A percentile compares a stretch with the other conserved stretches of the same genome.
phyloP scores from a whole-genome alignment of 116 monocot species.

The Posidonia oceanica region DNA sequence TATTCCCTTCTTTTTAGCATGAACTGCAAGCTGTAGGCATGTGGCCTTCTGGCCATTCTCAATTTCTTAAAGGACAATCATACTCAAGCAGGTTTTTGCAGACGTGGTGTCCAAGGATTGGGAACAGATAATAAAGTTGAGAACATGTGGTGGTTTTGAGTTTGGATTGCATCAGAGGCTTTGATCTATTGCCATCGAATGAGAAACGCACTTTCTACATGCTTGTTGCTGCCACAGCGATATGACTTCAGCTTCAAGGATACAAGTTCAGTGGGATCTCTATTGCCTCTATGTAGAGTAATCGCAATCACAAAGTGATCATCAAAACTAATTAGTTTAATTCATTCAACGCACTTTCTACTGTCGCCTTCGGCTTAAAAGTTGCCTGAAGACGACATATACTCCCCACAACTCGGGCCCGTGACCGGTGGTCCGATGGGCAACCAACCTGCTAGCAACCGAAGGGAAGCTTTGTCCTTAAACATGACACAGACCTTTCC shows the following conservation, averaged over 20 bases:
- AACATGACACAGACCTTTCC: conserved; percentile 1
- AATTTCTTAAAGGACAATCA: not conserved
- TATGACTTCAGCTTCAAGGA: too few species aligned
- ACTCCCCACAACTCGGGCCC: not conserved
- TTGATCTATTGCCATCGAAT: not conserved
- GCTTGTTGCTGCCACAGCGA: too few species aligned
- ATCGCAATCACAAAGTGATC: too few species aligned
- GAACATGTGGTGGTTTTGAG: not conserved
- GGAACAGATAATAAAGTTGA: conserved; percentile 2
- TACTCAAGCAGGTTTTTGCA: not conserved
- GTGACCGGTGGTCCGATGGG: not conserved
- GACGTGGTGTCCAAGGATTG: not conserved
- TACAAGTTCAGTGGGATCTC: too few species aligned
- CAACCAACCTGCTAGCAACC: not conserved
- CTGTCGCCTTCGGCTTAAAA: not conserved
- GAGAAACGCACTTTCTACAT: not conserved
- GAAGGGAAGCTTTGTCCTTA: not conserved
- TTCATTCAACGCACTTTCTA: too few species aligned
- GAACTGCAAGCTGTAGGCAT: conserved; percentile 8
- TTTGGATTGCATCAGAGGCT: too few species aligned
- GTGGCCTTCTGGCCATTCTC: not conserved
- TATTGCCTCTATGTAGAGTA: too few species aligned
- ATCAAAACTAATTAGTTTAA: too few species aligned
- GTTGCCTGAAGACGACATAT: not conserved
- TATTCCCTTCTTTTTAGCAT: not conserved